phyloP scores from a whole-genome alignment of 2,329 filamentous ascomycete genomes.

The Aphanoascus verrucosus region DNA sequence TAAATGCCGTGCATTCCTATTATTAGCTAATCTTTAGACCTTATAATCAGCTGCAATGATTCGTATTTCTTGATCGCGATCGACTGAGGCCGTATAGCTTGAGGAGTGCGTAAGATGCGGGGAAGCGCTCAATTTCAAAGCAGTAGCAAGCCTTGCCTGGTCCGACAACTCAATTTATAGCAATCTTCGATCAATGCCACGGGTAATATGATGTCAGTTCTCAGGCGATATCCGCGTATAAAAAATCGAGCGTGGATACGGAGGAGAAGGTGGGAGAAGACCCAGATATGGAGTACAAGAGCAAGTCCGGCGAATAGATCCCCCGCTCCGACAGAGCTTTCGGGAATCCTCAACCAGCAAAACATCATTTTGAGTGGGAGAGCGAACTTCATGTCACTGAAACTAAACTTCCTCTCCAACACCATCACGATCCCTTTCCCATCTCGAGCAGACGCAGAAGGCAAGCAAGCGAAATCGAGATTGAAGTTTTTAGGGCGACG shows the following conservation, averaged over 20 bases:
- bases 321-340: constrained; percentile 7
- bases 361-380: constrained; percentile 1
- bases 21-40: no score
- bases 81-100: no score
- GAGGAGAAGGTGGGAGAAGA: no score
- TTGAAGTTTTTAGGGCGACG: constrained; percentile 25
- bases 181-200: no score
- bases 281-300: background rate
- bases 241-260: background rate
- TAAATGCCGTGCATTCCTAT: background rate
- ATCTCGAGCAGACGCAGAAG: background rate
- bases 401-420: background rate
- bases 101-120: no score
- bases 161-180: no score
- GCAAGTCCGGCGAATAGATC: constrained; percentile 6
- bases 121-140: no score
- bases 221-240: no score
- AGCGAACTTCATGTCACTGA: constrained; percentile 5
- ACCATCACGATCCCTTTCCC: constrained; percentile 4
- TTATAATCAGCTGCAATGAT: no score
- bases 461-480: constrained; percentile 7
- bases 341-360: background rate
- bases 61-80: no score
- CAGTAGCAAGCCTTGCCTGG: no score
- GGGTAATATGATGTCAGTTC: no score